phyloP scores from a whole-genome alignment of 2,329 filamentous ascomycete genomes.

The Nemania sp. region DNA sequence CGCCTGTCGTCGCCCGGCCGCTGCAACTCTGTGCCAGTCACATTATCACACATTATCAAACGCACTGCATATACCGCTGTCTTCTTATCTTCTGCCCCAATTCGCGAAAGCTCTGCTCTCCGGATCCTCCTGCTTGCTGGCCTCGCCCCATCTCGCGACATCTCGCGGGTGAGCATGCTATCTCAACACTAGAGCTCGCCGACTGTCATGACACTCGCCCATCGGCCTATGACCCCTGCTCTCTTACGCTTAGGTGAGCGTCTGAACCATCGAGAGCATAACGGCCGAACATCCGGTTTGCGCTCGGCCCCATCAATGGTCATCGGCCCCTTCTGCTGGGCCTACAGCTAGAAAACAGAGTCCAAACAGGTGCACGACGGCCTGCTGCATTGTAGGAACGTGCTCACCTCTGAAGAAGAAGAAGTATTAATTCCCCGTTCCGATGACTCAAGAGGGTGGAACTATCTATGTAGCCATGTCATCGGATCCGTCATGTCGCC shows the following conservation, averaged over 20 bases:
- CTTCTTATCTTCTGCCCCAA: slow-evolving; percentile 13
- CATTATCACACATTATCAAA: slow-evolving; percentile 1
- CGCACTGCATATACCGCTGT: background rate
- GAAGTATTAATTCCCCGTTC: slow-evolving; percentile 2
- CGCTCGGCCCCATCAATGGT: slow-evolving; percentile 27
- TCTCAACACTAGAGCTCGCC: slow-evolving; percentile 11
- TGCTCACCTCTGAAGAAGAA: slow-evolving; percentile 9
- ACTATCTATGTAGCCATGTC: slow-evolving; percentile 46
- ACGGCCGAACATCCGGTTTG: slow-evolving; percentile 33
- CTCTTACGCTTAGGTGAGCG: slow-evolving; percentile 25
- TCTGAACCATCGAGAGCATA: slow-evolving; percentile 37
- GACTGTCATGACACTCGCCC: slow-evolving; percentile 38
- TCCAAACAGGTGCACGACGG: slow-evolving; percentile 9
- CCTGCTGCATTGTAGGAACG: slow-evolving; percentile 18
- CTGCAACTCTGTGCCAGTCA: slow-evolving; percentile 14
- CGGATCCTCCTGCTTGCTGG: slow-evolving; percentile 7
- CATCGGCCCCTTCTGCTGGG: background rate
- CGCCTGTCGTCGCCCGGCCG: slow-evolving; percentile 8
- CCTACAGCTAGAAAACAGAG: background rate
- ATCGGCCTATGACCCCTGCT: slow-evolving; percentile 35
- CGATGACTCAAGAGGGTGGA: slow-evolving; percentile 27
- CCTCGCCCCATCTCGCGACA: slow-evolving; percentile 17
- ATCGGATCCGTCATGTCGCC: slow-evolving; percentile 42
- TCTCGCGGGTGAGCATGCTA: slow-evolving; percentile 27
- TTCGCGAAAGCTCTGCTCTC: slow-evolving; percentile 9